These are phyloP conservation scores for Silene conica DNA, from an alignment of 148 eudicot genomes.

Conservation along the genomic window DNA sequence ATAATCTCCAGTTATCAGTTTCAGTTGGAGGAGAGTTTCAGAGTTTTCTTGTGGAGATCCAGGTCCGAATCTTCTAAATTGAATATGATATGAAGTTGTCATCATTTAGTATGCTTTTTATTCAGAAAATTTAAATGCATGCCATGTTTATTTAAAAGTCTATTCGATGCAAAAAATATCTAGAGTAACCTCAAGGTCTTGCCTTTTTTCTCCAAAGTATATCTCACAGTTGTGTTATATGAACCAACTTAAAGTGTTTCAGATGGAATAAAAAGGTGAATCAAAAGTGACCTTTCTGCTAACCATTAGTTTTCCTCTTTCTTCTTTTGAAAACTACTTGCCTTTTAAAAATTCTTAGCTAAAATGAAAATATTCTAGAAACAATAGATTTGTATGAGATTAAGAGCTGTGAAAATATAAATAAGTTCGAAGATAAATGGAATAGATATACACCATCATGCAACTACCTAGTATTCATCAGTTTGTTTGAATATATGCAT, in stretches of 20 bases:
- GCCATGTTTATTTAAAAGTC: not conserved
- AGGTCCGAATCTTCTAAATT: constrained; percentile 41
- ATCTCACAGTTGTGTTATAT: not conserved
- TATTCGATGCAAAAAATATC: not conserved
- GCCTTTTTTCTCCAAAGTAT: not conserved
- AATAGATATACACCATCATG: not conserved
- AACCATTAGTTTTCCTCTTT: not conserved
- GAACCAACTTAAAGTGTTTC: not conserved
- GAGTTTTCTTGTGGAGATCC: constrained; percentile 44
- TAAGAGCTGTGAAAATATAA: not conserved
- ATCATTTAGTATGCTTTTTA: not conserved
- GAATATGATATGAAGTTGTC: not conserved
- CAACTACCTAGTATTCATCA: not conserved
- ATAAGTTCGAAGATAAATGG: not conserved
- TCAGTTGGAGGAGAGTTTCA: constrained; percentile 55
- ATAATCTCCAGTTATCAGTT: constrained; percentile 39
- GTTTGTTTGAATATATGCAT: not conserved
- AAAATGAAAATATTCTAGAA: not conserved
- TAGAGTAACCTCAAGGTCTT: not conserved
- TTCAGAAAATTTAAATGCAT: constrained; percentile 1
- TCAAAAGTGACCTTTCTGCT: not conserved
- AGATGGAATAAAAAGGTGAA: not conserved
- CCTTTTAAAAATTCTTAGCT: not conserved
- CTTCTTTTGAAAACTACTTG: not conserved
- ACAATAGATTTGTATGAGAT: not conserved